phyloP scores from a whole-genome alignment of 1,284 basidiomycete species.

The Fomes fomentarius region DNA sequence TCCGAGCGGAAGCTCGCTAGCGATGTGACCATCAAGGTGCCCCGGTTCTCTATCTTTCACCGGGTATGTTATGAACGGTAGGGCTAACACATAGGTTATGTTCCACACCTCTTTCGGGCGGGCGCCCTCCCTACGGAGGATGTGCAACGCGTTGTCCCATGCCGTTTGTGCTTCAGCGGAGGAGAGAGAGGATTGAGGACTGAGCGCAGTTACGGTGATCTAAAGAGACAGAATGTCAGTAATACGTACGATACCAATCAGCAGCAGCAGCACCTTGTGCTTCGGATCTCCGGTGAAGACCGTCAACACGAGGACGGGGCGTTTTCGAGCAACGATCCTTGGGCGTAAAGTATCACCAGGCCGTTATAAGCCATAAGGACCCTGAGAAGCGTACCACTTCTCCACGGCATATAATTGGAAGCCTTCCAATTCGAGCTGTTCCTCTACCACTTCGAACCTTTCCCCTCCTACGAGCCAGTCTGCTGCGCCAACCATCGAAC shows the following conservation, averaged over 20 bases:
- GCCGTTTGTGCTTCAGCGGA: slow-evolving; percentile 51
- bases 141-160: slow-evolving; percentile 62
- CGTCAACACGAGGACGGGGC: slow-evolving; percentile 60
- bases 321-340: slow-evolving; percentile 70
- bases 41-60: slow-evolving; percentile 61
- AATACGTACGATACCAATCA: background rate
- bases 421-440: slow-evolving; percentile 51
- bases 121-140: slow-evolving; percentile 66
- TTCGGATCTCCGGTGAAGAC: slow-evolving; percentile 75
- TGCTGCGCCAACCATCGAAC: slow-evolving; percentile 10
- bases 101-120: slow-evolving; percentile 61
- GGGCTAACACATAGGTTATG: background rate
- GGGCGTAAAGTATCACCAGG: slow-evolving; percentile 6
- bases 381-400: slow-evolving; percentile 59
- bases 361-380: slow-evolving; percentile 7
- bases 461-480: slow-evolving; percentile 43
- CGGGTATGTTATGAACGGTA: background rate
- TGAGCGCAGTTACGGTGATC: slow-evolving; percentile 63
- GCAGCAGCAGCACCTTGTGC: slow-evolving; percentile 51
- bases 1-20: slow-evolving; percentile 83
- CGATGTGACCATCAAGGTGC: slow-evolving; percentile 78
- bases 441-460: slow-evolving; percentile 50
- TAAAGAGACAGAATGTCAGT: slow-evolving; percentile 33
- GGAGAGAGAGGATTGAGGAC: slow-evolving; percentile 45
- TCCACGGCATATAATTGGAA: slow-evolving; percentile 84